Evolutionary conservation across 2,329 filamentous ascomycete genomes (phyloP), one percentile per base, ranked within the genome.

Genomic region (Pestalotiopsis fici): DNA sequence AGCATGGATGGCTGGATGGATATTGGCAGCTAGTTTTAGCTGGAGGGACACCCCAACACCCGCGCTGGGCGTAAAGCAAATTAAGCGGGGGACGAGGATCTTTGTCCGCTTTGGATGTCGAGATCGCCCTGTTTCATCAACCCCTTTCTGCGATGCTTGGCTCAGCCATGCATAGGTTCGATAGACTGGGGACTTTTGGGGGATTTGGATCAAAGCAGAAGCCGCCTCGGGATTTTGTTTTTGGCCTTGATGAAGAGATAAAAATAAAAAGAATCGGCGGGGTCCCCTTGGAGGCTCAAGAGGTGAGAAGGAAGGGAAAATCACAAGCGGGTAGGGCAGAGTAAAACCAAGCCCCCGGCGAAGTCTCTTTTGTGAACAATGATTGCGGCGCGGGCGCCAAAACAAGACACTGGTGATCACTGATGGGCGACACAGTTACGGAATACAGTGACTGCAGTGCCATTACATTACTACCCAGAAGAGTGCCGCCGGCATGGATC

Each of bases 61-160:
- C 43, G n/a, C 57, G 25, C 25, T 31, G 57, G 57, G 23, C 55
- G 55, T 11, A 57, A 27, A 57, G 55, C 55, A 60, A 60, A 39
- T 60, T 50, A 23, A 60, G 57, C 57, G 31, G 27, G 57, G 57
- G 31, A 21, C 27, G 57, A 60, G 57, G 39, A 54, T 64, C 47
- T 54, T 64, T 55, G 61, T 64, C 47, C 43, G 21, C 47, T 47
- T 54, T 64, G 39, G 39, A 35, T 15, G 59, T 62, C 35, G 21
- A 43, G 59, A 62, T 62, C 59, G 59, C 59, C 59, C 39, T 64
- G 61, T 64, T 64, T 64, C 61, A 64, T 54, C 61, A 64, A 64
- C 61, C 61, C 59, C 61, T 55, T 64, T 64, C 47, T 43, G n/a
- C 1, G 43, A 64, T 47, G 31, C 47, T 64, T 54, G 47, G 47